phyloP scores from a whole-genome alignment of 108 stramenopile species.

The Fragilaria crotonensis region DNA sequence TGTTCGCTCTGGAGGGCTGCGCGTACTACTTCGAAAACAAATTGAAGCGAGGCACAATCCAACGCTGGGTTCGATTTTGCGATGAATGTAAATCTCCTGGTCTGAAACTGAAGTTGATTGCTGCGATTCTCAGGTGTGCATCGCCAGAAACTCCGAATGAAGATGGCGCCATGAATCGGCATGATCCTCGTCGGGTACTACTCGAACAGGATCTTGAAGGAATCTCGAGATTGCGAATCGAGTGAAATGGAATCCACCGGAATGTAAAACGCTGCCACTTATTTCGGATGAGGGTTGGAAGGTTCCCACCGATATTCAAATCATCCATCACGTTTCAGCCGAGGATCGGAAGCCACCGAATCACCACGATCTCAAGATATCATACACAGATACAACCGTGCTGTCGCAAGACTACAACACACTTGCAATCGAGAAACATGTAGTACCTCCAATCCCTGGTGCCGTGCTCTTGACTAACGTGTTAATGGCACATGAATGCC shows the following conservation, averaged over 20 bases:
- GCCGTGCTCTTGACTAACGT: conserved; percentile 39
- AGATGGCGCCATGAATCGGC: background rate
- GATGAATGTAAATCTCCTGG: conserved; percentile 1
- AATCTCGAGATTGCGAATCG: too few species aligned
- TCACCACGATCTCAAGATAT: conserved; percentile 17
- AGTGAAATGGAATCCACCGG: too few species aligned
- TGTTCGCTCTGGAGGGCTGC: conserved; percentile 16
- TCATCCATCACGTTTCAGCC: conserved; percentile 14
- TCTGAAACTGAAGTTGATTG: conserved; percentile 1
- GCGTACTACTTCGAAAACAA: conserved; percentile 12
- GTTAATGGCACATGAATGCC: conserved; percentile 32
- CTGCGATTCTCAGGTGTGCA: background rate
- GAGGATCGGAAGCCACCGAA: conserved; percentile 25
- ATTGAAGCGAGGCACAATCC: conserved; percentile 32
- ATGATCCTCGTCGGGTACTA: conserved; percentile 1
- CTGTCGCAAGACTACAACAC: background rate
- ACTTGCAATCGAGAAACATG: conserved; percentile 20
- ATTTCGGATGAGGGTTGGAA: too few species aligned
- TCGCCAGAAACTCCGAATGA: background rate
- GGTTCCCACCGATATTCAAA: too few species aligned
- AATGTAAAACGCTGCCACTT: too few species aligned
- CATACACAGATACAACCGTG: conserved; percentile 6
- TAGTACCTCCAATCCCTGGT: conserved; percentile 25
- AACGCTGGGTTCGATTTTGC: conserved; percentile 37
- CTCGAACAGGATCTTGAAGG: too few species aligned